These are phyloP conservation scores for Inga laurina DNA, from an alignment of 306 rosid species.

Conservation along the genomic window DNA sequence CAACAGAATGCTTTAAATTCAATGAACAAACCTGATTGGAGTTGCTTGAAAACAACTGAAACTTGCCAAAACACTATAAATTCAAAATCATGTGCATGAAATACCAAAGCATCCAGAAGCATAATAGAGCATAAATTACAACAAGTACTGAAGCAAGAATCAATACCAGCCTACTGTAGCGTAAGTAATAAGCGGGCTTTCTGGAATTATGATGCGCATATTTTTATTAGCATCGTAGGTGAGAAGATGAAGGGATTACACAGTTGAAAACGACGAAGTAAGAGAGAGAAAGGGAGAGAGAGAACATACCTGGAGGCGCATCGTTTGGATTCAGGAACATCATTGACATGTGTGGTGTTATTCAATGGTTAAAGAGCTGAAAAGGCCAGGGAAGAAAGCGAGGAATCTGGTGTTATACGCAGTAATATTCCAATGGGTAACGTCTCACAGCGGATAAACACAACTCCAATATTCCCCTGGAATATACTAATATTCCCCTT, in stretches of 20 bases:
- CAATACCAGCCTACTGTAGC: neutral
- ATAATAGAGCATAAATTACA: neutral
- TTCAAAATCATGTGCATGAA: neutral
- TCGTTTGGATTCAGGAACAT: conserved; percentile 8
- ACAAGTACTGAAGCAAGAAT: neutral
- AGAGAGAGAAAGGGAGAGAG: conserved; percentile 17
- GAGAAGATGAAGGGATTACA: neutral
- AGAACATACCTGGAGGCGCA: conserved; percentile 35
- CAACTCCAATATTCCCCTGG: conserved; percentile 39
- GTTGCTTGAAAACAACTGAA: neutral
- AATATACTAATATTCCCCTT: conserved; percentile 43
- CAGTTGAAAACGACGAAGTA: neutral
- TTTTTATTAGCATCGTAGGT: neutral
- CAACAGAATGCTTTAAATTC: neutral
- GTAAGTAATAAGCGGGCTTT: neutral
- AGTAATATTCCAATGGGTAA: conserved; percentile 10
- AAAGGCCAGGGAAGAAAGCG: neutral
- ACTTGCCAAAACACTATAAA: neutral
- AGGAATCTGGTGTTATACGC: conserved; percentile 15
- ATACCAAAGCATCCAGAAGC: neutral
- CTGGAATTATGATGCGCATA: neutral
- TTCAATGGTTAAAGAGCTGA: neutral
- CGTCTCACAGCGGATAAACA: neutral
- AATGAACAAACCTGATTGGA: neutral
- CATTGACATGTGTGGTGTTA: neutral